Evolutionary conservation across 345 rosid genomes (phyloP), one percentile per base, ranked within the genome.

Genomic region (Gossypium anomalum): DNA sequence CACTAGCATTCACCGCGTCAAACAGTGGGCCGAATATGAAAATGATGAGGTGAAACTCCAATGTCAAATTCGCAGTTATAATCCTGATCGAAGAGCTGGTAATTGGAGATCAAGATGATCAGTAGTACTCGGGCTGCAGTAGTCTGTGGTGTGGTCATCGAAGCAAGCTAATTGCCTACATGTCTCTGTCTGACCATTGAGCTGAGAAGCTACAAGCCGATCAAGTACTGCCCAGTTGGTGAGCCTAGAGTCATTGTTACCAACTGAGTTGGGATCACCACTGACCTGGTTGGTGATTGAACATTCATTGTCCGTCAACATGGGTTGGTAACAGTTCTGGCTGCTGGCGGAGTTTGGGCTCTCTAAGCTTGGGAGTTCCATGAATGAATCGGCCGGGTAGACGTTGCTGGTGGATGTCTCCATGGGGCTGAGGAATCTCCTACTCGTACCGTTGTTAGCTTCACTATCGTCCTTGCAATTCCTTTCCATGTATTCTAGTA

Each of bases 171-270:
- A 47, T 76, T 82, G 82, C 73, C 82, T 78, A 4, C 83, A 85
- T 14, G 76, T 70, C 71, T 82, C 84, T 1, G 65, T 80, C 58
- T 88, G 89, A 27, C 89, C 93, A 67, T 91, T 88, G 4, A 91
- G 86, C 66, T 91, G 97, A 34, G 93, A 89, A 44, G 97, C 93
- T 56, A 91, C 90, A 1, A 91, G 87, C 29, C 87, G 89, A 78
- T 91, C 97, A 14, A 91, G 85, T 45, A 88, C 87, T 17, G 83
- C 82, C 97, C 97, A 91, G 78, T 80, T 87, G 74, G 88, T 75
- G 55, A 81, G 78, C 73, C 85, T 74, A 0, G 63, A 58, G 8
- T 58, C 38, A 58, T 23, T 11, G 63, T 8, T n/a, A 19, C 20
- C 9, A 56, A 56, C 25, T 7, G 90, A 74, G 66, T 77, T 82